Evolutionary conservation across 1,284 basidiomycete species (phyloP), one percentile per base, ranked within the genome.

Genomic region (Papiliotrema flavescens): DNA sequence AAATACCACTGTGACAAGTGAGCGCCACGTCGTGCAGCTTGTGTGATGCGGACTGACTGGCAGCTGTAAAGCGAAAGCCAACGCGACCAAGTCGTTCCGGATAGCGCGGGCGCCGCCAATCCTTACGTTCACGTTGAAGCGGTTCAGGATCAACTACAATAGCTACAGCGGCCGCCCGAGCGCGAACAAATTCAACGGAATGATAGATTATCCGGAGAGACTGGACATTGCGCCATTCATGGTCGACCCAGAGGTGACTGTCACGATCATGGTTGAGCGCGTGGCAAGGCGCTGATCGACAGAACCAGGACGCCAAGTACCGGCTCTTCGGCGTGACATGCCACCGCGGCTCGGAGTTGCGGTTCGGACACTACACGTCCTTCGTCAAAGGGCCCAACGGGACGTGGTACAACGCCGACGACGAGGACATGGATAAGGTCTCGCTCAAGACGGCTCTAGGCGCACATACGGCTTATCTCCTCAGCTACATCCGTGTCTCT

Each of bases 1-100:
- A 96, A 96, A 78, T 99, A 99, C 78, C 90, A 93, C 72, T 99
- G 96, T 76, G 95, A 98, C 75, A 95, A 90, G 90, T 95, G 70
- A 67, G 87, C 48, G 23, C 40, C 22, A 57, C 28, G 28, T 32
- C 20, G 39, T 40, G 39, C 39, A 40, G 15, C 5, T 5, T 26
- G 47, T 5, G 6, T 20, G 2, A 13, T 35, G 23, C 17, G 51
- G n/a, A n/a, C 20, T 54, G 48, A 49, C n/a, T 15, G 1, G 11
- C 42, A 75, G 69, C 49, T 75, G 73, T 53, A 75, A 75, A 57
- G 53, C 56, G 49, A 75, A 73, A 59, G 65, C 71, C n/a, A 65
- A 62, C 15, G 73, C 73, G 36, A 63, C 55, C 3, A 50, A 74
- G 54, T 61, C 55, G 7, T 67, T 72, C 57, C 91, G 90, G 70